Evolutionary conservation across 2,329 filamentous ascomycete genomes (phyloP).

Genomic region (Aspergillus sp.): DNA sequence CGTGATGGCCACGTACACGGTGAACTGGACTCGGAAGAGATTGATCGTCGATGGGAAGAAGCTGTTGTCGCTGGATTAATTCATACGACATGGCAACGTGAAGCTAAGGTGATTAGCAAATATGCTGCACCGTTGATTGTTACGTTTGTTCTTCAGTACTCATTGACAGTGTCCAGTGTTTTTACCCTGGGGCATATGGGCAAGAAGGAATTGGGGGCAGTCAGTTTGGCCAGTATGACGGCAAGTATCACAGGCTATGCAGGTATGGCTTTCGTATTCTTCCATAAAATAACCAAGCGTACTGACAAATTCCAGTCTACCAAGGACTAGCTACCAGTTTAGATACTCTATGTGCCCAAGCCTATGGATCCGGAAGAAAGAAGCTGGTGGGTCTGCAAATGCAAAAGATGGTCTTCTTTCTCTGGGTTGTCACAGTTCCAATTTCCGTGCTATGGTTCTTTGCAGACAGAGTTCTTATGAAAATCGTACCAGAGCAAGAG

Average conservation of each 20-base stretch:
- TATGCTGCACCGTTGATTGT: slow-evolving; percentile 68
- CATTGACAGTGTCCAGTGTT: slow-evolving; percentile 74
- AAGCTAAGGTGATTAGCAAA: slow-evolving; percentile 71
- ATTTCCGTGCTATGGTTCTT: slow-evolving; percentile 68
- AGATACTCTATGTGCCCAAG: slow-evolving; percentile 89
- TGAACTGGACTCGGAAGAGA: slow-evolving; percentile 49
- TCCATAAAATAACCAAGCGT: too few species aligned
- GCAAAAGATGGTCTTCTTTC: slow-evolving; percentile 75
- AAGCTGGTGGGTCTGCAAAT: slow-evolving; percentile 81
- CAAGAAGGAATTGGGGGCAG: slow-evolving; percentile 63
- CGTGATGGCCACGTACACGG: slow-evolving; percentile 31
- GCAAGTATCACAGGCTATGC: slow-evolving; percentile 72
- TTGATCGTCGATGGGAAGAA: slow-evolving; percentile 77
- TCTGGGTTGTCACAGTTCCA: slow-evolving; percentile 67
- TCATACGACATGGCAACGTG: slow-evolving; percentile 84
- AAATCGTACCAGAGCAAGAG: slow-evolving; percentile 66
- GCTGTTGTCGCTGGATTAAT: slow-evolving; percentile 77
- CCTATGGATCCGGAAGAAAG: slow-evolving; percentile 86
- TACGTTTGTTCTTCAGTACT: slow-evolving; percentile 77
- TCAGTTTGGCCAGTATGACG: slow-evolving; percentile 70
- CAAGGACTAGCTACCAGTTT: slow-evolving; percentile 84
- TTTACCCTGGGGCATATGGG: slow-evolving; percentile 75
- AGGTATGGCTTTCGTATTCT: slow-evolving; percentile 1
- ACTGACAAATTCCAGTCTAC: slow-evolving; percentile 45
- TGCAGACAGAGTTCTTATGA: slow-evolving; percentile 60